Percentiles rank a stretch among this genome's conserved stretches.
phyloP scores from a whole-genome alignment of 2,329 filamentous ascomycete species.

The Ampelomyces quisqualis region DNA sequence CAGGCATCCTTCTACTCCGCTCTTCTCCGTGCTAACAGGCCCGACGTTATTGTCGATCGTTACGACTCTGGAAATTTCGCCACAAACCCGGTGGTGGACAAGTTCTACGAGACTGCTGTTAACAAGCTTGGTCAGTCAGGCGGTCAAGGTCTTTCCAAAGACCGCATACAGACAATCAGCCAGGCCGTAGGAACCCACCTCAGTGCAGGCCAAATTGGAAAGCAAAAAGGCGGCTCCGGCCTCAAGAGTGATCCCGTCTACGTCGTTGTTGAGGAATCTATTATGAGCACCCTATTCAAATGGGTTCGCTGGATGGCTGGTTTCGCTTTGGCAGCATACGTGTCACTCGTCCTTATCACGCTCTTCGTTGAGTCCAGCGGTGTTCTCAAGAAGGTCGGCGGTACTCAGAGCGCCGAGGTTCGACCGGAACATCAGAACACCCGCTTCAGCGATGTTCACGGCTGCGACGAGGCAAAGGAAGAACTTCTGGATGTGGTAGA shows the following conservation, averaged over 20 bases:
- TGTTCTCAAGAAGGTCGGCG: constrained; percentile 74
- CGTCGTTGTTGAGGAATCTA: constrained; percentile 90
- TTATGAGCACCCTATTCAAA: constrained; percentile 76
- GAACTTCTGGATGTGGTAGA: constrained; percentile 96
- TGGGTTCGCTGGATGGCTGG: constrained; percentile 85
- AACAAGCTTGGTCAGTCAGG: constrained; percentile 57
- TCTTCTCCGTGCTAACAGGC: constrained; percentile 87
- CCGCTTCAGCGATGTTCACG: constrained; percentile 90
- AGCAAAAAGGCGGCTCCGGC: constrained; percentile 61
- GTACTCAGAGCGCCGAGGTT: constrained; percentile 73
- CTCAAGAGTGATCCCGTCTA: constrained; percentile 84
- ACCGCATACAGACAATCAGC: constrained; percentile 74
- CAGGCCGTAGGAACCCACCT: constrained; percentile 76
- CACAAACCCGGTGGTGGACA: constrained; percentile 73
- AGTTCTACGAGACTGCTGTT: constrained; percentile 76
- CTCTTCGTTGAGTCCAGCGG: constrained; percentile 81
- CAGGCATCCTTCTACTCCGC: constrained; percentile 95
- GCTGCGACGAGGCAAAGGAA: constrained; percentile 97
- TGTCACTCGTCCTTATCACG: constrained; percentile 75
- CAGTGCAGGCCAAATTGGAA: constrained; percentile 65
- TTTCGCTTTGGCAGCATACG: constrained; percentile 76
- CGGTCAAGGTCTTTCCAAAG: constrained; percentile 50
- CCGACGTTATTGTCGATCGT: constrained; percentile 85
- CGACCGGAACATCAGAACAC: constrained; percentile 91
- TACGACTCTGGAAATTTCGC: constrained; percentile 86